These are phyloP conservation scores for Rutstroemia sp. DNA, from an alignment of 2,329 filamentous ascomycete species.

Conservation along the genomic window DNA sequence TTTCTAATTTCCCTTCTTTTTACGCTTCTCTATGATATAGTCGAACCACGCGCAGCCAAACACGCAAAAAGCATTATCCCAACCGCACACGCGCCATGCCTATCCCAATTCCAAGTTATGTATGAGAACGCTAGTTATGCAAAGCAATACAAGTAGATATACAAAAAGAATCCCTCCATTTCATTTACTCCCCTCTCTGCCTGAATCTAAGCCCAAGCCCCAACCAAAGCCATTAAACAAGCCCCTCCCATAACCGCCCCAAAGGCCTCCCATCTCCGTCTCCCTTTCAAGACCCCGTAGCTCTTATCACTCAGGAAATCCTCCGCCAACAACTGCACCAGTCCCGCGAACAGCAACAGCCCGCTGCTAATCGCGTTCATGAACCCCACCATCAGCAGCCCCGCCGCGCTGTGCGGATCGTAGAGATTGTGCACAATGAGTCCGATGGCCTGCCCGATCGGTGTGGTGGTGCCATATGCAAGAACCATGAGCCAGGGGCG, in stretches of 20 bases:
- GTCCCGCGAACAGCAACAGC: slow-evolving; percentile 70
- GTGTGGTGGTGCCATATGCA: slow-evolving; percentile 70
- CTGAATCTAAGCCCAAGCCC: slow-evolving; percentile 47
- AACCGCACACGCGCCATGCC: not conserved
- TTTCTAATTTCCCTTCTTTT: no score
- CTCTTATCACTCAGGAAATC: slow-evolving; percentile 72
- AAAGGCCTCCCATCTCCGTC: slow-evolving; percentile 53
- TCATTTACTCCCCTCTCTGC: not conserved
- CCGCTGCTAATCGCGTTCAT: slow-evolving; percentile 84
- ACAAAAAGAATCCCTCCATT: not conserved
- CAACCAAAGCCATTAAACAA: slow-evolving; percentile 58
- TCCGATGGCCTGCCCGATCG: slow-evolving; percentile 76
- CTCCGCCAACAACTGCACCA: slow-evolving; percentile 79
- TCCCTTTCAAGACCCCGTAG: slow-evolving; percentile 50
- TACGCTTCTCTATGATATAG: no score
- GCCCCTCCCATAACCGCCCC: slow-evolving; percentile 52
- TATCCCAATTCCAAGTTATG: not conserved
- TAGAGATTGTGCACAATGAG: slow-evolving; percentile 72
- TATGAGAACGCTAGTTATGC: not conserved
- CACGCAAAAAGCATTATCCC: no score
- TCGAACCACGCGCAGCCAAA: no score
- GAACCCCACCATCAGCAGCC: slow-evolving; percentile 74
- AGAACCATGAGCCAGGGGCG: slow-evolving; percentile 78
- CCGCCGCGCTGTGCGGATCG: slow-evolving; percentile 68
- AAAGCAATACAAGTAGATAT: not conserved